Base-by-base conservation (phyloP, 192 early-diverging fungal species). In the Podila minutissima region DNA sequence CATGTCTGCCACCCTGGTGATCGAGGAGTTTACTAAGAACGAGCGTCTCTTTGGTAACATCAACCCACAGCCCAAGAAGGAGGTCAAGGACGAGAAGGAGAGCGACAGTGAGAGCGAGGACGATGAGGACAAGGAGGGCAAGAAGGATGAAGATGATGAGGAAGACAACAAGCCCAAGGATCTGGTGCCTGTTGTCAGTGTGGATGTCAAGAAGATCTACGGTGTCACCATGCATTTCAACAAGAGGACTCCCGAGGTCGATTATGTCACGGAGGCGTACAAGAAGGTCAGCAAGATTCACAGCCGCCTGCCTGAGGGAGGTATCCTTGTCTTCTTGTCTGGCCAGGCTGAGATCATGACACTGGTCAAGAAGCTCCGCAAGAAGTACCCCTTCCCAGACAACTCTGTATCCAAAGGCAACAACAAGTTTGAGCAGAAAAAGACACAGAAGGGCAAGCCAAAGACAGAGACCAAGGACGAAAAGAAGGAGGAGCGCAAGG, bases 1-100 rank as follows among this genome's bases (percentile, higher is more conserved):
- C 70, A 99, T 99, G 98, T 94, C 93, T 64, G 98, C 98, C 53
- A 99, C 98, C 0, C 84, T 99, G 67, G 90, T 96, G n/a, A 96
- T 99, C 0, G 93, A 96, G 70, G 98, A 99, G 82, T 98, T 99
- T 82, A 95, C 93, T 37, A 85, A 87, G 64, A 99, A 98, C 84
- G 82, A 83, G 32, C 83, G 88, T 4, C 86, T 99, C 26, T 81
- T 81, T 66, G 77, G 77, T 19, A n/a, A 64, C 28, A 5, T 37
- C 24, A 58, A 57, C 63, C 26, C 26, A 33, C 20, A 61, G 59
- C 17, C 8, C 13, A 73, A 73, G 37, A 81, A 69, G 64, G 29
- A 64, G 1, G 22, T 55, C 24, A 60, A 69, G 58, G 50, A 53
- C 4, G 37, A 50, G n/a, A 66, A 73, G 6, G 29, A 24, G 15